Evolutionary conservation across 805 yeast genomes (phyloP), one percentile per base, ranked within the genome.

Genomic region (Wickerhamomyces alni): DNA sequence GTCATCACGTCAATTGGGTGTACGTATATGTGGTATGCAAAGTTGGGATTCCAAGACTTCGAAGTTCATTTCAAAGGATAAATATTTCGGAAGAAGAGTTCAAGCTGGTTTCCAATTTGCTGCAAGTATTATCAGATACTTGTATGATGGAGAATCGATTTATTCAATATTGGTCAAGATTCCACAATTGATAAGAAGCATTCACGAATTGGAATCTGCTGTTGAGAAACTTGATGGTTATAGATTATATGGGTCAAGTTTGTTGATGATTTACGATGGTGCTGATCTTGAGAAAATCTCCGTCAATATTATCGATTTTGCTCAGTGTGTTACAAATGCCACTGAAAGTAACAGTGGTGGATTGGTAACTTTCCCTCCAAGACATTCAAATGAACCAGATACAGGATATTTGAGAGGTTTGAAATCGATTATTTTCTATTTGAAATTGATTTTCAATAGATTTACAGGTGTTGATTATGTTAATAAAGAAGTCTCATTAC

Each of bases 11-110:
- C 64, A 68, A 42, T 69, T 93, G 26, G 99, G 99, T 8, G 95
- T 88, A 1, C 69, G 99, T 39, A 77, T 93, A 12, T 93, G 99
- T 65, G 99, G 99, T 2, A 75, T 93, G 77, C 96, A 93, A 57
- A 83, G 84, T 27, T 83, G 88, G 82, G 77, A 83, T 52, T 51
- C 63, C 8, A 46, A 45, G 5, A 48, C 57, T 0, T 55, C 65
- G 4, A 63, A 65, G 33, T 85, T 76, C 44, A 72, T 84, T 43
- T 78, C 81, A 48, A 73, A 82, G 42, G 98, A 93, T 63, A 93
- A 93, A 65, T 93, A 93, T 61, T 91, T 82, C 62, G 99, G 99
- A 2, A 74, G 99, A 47, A 63, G 74, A 27, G 71, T 93, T 3
- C 70, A 65, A 42, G 75, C 73, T 11, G 95, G 96, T 0, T 64